Evolutionary conservation across 1,284 basidiomycete species (phyloP).

Genomic region (Pulveroboletus sp.): DNA sequence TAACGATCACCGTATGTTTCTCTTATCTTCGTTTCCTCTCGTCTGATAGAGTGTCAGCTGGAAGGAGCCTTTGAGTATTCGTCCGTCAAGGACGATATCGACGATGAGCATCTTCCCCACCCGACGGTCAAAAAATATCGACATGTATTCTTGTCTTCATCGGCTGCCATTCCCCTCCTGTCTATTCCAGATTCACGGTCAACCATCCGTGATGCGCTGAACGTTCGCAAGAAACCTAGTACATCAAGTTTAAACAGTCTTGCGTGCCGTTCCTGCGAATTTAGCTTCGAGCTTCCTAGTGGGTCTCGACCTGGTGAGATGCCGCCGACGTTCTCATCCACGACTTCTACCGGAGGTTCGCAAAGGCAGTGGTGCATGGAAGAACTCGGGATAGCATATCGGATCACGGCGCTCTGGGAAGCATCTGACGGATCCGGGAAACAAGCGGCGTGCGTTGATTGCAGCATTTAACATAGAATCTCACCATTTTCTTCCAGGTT

Average conservation of each 20-base stretch:
- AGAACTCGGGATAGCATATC: conserved; percentile 52
- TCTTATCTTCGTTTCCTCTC: background rate
- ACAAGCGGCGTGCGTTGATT: conserved; percentile 47
- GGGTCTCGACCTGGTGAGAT: conserved; percentile 52
- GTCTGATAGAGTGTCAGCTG: conserved; percentile 43
- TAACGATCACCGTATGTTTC: conserved; percentile 54
- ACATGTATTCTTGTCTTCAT: conserved; percentile 60
- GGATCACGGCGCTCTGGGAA: conserved; percentile 61
- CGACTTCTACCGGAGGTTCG: conserved; percentile 27
- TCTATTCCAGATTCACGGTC: conserved; percentile 46
- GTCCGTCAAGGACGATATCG: conserved; percentile 35
- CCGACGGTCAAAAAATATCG: conserved; percentile 40
- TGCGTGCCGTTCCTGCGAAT: conserved; percentile 48
- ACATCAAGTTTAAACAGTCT: conserved; percentile 40
- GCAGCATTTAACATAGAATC: background rate
- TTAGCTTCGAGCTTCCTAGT: conserved; percentile 58
- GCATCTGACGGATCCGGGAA: conserved; percentile 46
- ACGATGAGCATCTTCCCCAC: conserved; percentile 23
- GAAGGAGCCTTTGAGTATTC: conserved; percentile 63
- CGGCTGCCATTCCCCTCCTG: conserved; percentile 47
- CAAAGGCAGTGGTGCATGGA: conserved; percentile 43
- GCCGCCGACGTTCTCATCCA: conserved; percentile 55
- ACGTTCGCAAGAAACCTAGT: conserved; percentile 44
- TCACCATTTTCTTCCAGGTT: conserved; percentile 43
- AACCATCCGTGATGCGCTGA: conserved; percentile 54